Base-by-base conservation (phyloP, 2,329 filamentous ascomycete species). In the Aspergillus texensis region DNA sequence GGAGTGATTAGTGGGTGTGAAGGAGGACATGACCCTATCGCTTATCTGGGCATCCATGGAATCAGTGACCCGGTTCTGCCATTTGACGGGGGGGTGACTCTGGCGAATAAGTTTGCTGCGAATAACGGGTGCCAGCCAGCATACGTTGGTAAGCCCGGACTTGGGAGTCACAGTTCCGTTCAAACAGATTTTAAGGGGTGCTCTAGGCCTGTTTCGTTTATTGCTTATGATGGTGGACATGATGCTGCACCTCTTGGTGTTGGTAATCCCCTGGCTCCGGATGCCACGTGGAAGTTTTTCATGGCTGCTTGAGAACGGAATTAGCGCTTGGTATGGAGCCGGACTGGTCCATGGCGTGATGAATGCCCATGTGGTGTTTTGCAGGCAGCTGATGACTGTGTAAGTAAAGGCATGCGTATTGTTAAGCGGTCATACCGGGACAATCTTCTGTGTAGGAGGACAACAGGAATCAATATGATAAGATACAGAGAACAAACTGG, bases 41-140 rank as follows among this genome's bases (percentile, higher is more conserved):
- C 79, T 1, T 80, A 76, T 67, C 75, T 79, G 41, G 77, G 74
- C 32, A 77, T 79, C 64, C 80, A 81, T 62, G 80, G 80, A 36
- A 68, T 74, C 26, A 69, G 65, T 43, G 80, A 82, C 65, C 69
- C 68, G 26, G 77, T 80, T 24, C 71, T 81, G 19, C 65, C 70
- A 36, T 77, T 80, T 59, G 65, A 70, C 16, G 61, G 60, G 2
- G 79, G 79, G 54, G 66, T 74, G n/a, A 55, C 67, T 65, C 69
- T 81, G 50, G 76, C 78, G 12, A 78, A 81, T 66, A 73, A 71
- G 59, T 81, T 77, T 65, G 71, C 80, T 8, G 60, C 61, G 16
- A 74, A 77, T 66, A 81, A 81, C 61, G 74, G 75, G 6, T 81
- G 79, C 67, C 60, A 67, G 50, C 57, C 57, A 57, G 16, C 55